phyloP scores from a whole-genome alignment of 805 yeast genomes.

The Suhomyces sp. region DNA sequence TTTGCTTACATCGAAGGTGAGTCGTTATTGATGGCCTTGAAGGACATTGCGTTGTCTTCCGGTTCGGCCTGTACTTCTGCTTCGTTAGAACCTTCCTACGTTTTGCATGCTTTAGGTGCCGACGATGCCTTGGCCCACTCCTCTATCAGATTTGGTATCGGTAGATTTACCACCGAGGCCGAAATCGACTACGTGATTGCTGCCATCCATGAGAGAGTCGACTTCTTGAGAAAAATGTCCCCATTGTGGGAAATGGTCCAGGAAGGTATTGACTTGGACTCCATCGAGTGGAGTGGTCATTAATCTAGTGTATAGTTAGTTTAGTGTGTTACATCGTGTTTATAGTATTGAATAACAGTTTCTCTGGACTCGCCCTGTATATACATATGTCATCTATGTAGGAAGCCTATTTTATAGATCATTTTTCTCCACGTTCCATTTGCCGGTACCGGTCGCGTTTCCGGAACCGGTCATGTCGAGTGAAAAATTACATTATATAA shows the following conservation, averaged over 20 bases:
- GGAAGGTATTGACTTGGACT: conserved; percentile 91
- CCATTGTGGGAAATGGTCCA: conserved; percentile 99
- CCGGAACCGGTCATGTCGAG: not conserved
- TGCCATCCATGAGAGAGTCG: conserved; percentile 86
- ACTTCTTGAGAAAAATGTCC: conserved; percentile 83
- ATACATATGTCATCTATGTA: too few relatives aligned
- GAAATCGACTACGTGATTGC: conserved; percentile 91
- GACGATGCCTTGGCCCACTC: conserved; percentile 98
- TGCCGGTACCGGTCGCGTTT: not conserved
- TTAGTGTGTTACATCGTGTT: not conserved
- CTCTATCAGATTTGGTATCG: conserved; percentile 95
- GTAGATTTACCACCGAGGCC: conserved; percentile 94
- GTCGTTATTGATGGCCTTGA: conserved; percentile 93
- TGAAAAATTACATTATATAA: not conserved
- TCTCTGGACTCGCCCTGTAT: not conserved
- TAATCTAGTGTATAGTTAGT: conserved; percentile 22
- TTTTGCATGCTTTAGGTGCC: conserved; percentile 93
- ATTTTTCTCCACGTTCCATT: not conserved
- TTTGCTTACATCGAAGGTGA: conserved; percentile 98
- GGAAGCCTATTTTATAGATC: too few relatives aligned
- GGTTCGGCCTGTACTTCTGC: conserved; percentile 99
- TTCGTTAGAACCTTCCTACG: conserved; percentile 95
- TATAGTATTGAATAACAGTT: not conserved
- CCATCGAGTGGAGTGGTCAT: conserved; percentile 98
- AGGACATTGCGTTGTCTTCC: conserved; percentile 92